phyloP scores from a whole-genome alignment of 2,329 filamentous ascomycete genomes.

The Stachybotrys chlorohalonatus region DNA sequence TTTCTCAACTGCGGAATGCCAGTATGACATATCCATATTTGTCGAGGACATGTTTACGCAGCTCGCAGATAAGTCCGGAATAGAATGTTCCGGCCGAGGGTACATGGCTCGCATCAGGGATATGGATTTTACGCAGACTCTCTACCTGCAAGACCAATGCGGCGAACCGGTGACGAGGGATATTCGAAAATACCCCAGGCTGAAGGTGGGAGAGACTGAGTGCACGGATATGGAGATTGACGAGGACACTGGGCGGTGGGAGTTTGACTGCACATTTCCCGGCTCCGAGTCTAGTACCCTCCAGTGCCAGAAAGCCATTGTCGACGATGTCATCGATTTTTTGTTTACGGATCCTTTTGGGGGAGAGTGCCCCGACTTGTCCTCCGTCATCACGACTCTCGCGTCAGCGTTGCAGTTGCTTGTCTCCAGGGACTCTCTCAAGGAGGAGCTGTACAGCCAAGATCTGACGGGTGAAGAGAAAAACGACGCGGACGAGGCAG shows the following conservation, averaged over 20 bases:
- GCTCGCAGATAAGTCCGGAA: constrained; percentile 18
- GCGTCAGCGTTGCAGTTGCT: constrained; percentile 17
- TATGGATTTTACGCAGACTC: constrained; percentile 18
- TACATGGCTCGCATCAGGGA: constrained; percentile 13
- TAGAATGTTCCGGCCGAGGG: constrained; percentile 16
- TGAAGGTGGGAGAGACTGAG: constrained; percentile 20
- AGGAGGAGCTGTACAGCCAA: constrained; percentile 14
- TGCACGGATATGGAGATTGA: constrained; percentile 19
- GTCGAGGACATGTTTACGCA: constrained; percentile 24
- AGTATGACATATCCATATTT: constrained; percentile 20
- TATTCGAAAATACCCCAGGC: constrained; percentile 17
- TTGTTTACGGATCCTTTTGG: constrained; percentile 24
- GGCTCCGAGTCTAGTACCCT: constrained; percentile 16
- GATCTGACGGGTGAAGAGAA: constrained; percentile 9
- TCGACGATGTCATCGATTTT: constrained; percentile 21
- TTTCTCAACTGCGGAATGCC: constrained; percentile 23
- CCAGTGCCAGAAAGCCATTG: constrained; percentile 21
- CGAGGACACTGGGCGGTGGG: constrained; percentile 18
- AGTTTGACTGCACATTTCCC: constrained; percentile 26
- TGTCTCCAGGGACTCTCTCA: constrained; percentile 14
- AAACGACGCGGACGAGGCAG: constrained; percentile 14
- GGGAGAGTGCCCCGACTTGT: constrained; percentile 23
- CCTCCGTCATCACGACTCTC: constrained; percentile 24
- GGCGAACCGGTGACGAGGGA: constrained; percentile 14
- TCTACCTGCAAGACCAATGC: constrained; percentile 26